phyloP scores from a whole-genome alignment of 768 basidiomycete genomes.

The Suillus fuscotomentosus region DNA sequence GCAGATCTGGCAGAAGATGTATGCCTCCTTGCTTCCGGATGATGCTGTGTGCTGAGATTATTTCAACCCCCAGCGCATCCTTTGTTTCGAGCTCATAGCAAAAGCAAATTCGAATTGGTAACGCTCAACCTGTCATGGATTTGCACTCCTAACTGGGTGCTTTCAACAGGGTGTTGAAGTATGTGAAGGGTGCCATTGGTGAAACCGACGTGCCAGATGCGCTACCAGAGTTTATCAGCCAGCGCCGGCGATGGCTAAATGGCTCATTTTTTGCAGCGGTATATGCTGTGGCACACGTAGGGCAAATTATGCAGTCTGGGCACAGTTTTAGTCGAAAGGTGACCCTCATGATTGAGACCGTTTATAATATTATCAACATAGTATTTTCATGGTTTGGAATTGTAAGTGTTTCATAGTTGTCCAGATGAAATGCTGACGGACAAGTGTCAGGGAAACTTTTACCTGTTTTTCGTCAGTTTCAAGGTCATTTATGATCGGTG shows the following conservation, averaged over 20 bases:
- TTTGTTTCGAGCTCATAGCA: conserved; percentile 79
- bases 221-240: conserved; percentile 90
- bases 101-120: conserved; percentile 79
- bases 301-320: conserved; percentile 34
- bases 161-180: conserved; percentile 82
- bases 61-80: conserved; percentile 59
- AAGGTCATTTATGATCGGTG: neutral
- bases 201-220: conserved; percentile 94
- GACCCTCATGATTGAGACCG: conserved; percentile 72
- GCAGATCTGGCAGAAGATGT: conserved; percentile 90
- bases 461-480: conserved; percentile 81
- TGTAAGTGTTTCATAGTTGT: conserved; percentile 42
- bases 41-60: conserved; percentile 5
- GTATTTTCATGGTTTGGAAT: conserved; percentile 93
- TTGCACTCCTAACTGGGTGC: conserved; percentile 8
- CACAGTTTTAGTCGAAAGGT: conserved; percentile 78
- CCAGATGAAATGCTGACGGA: neutral
- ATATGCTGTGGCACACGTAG: conserved; percentile 82
- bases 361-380: conserved; percentile 86
- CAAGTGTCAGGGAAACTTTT: conserved; percentile 79
- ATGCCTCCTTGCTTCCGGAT: conserved; percentile 19
- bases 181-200: conserved; percentile 90
- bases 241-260: conserved; percentile 86
- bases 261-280: conserved; percentile 95
- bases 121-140: conserved; percentile 17